Percentiles rank a stretch among this genome's conserved stretches.
phyloP scores from a whole-genome alignment of 352 stramenopile genomes.

The Albugo candida region DNA sequence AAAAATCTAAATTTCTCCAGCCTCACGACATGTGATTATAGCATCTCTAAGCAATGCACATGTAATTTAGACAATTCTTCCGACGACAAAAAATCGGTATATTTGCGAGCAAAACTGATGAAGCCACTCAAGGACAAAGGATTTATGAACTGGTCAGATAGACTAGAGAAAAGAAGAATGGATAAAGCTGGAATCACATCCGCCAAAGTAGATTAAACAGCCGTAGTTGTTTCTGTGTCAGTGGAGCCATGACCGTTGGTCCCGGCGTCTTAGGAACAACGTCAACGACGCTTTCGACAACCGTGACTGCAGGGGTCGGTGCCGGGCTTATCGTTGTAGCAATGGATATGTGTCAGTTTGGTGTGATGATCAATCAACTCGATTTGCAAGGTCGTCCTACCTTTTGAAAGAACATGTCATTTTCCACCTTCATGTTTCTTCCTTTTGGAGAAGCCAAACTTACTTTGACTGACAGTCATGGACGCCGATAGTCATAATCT shows the following conservation, averaged over 20 bases:
- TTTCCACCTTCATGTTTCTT: conserved; percentile 39
- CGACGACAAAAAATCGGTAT: conserved; percentile 19
- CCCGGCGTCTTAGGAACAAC: conserved; percentile 25
- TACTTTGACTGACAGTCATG: not conserved
- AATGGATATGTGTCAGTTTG: conserved; percentile 62
- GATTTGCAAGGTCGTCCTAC: conserved; percentile 51
- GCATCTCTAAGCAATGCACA: conserved; percentile 19
- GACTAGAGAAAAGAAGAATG: conserved; percentile 27
- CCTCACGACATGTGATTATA: conserved; percentile 1
- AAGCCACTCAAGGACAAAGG: conserved; percentile 29
- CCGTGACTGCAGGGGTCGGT: conserved; percentile 33
- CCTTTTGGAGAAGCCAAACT: conserved; percentile 26
- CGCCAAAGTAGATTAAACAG: conserved; percentile 27
- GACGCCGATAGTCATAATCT: conserved; percentile 14
- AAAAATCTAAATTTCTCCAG: conserved; percentile 4
- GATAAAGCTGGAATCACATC: conserved; percentile 46
- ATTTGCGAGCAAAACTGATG: not conserved
- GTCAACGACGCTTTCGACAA: conserved; percentile 18
- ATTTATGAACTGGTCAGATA: conserved; percentile 38
- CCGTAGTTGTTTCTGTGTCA: conserved; percentile 34
- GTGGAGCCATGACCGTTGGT: conserved; percentile 39
- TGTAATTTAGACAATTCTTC: conserved; percentile 42
- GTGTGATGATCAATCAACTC: conserved; percentile 72
- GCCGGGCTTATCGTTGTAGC: conserved; percentile 45
- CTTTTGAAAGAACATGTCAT: conserved; percentile 40